phyloP scores from a whole-genome alignment of 108 stramenopile species.

The Fragilaria crotonensis region DNA sequence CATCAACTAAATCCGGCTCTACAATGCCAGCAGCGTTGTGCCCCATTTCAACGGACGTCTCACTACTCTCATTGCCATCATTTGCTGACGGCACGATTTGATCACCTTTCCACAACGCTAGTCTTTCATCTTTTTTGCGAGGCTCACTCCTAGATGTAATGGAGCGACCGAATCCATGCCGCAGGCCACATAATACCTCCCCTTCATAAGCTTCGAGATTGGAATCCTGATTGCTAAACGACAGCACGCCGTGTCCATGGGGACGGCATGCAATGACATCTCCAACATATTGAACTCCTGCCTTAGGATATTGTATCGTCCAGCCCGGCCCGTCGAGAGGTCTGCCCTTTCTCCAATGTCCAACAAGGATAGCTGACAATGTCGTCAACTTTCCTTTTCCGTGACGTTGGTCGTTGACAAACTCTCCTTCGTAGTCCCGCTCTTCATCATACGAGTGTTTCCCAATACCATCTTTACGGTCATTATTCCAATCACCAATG shows the following conservation, averaged over 20 bases:
- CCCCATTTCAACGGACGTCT: not conserved
- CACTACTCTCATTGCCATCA: not conserved
- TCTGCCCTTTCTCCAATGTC: not conserved
- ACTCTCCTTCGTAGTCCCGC: slow-evolving; percentile 23
- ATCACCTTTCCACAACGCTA: not conserved
- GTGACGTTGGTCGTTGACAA: slow-evolving; percentile 25
- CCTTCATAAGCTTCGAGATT: not conserved
- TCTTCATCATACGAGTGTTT: slow-evolving; percentile 19
- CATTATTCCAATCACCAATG: slow-evolving; percentile 3
- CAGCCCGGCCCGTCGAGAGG: slow-evolving; percentile 2
- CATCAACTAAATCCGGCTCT: not conserved
- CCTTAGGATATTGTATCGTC: not conserved
- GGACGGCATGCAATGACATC: slow-evolving; percentile 1
- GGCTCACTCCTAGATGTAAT: not conserved
- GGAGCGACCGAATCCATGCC: no score
- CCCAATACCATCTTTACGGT: slow-evolving; percentile 28
- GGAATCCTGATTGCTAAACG: not conserved
- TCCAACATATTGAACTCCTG: not conserved
- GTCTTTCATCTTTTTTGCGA: not conserved
- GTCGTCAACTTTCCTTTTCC: slow-evolving; percentile 14
- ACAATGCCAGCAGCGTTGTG: not conserved
- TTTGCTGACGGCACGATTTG: not conserved
- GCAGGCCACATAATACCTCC: not conserved
- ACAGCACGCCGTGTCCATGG: not conserved
- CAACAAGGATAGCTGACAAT: not conserved